Percentiles rank a stretch among this genome's conserved stretches.
Evolutionary conservation across 768 basidiomycete species (phyloP).

Genomic region (Terana coerulea): DNA sequence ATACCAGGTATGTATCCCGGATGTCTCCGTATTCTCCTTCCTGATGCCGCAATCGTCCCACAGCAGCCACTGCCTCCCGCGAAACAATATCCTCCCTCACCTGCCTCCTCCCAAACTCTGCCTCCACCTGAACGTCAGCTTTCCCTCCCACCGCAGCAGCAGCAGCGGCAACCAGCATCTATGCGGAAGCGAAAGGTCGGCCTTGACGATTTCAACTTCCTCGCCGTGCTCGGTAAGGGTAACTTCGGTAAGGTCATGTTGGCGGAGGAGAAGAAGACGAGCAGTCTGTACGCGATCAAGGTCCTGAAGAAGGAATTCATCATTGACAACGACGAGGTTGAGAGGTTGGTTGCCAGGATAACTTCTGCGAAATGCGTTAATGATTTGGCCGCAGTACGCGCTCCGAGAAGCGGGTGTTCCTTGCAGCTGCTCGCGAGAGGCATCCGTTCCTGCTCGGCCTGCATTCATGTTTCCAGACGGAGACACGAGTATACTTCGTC

Average conservation of each 20-base stretch:
- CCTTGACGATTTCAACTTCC: constrained; percentile 97
- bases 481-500: constrained; percentile 98
- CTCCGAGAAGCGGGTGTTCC: constrained; percentile 97
- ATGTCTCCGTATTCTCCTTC: constrained; percentile 2
- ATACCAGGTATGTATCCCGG: constrained; percentile 34
- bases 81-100: constrained; percentile 3
- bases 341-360: constrained; percentile 59
- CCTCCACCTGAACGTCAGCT: constrained; percentile 22
- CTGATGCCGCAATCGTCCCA: not conserved
- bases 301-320: constrained; percentile 99
- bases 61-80: constrained; percentile 1
- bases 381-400: constrained; percentile 56
- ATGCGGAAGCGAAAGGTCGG: constrained; percentile 82
- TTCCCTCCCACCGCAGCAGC: constrained; percentile 30
- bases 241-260: constrained; percentile 99
- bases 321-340: constrained; percentile 99
- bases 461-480: constrained; percentile 99
- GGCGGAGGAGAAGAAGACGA: constrained; percentile 94
- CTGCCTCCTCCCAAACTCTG: constrained; percentile 14
- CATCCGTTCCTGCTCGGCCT: constrained; percentile 97
- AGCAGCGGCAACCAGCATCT: constrained; percentile 34
- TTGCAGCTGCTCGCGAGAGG: constrained; percentile 93
- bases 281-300: constrained; percentile 94
- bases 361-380: not conserved
- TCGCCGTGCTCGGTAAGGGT: constrained; percentile 97